Evolutionary conservation across 106 monocot species (phyloP), one percentile per base, ranked within the genome.

Genomic region (Iris macrosiphon): DNA sequence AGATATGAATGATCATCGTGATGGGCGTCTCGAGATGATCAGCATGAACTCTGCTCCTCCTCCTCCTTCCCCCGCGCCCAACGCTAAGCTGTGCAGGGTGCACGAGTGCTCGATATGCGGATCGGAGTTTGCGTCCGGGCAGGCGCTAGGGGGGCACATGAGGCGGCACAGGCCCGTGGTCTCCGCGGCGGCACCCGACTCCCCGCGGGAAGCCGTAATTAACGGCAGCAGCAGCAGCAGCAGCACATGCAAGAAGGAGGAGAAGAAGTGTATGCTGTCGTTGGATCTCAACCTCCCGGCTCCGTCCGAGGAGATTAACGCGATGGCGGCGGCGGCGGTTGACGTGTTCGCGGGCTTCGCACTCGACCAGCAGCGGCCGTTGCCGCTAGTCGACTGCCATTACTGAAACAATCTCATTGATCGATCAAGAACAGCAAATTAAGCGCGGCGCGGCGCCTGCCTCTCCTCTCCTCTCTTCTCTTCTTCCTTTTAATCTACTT

Each of bases 41-140:
- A 37, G 37, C 37, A 7, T 12, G 60, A 46, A 40, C 7, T 20
- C 9, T 24, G 27, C 20, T 9, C 12, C 4, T 25, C 12, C 27
- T 4, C 4, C 49, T 0, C 9, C 40, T 6, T 14, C 39, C 3
- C 8, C 8, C 46, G 26, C 6, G 7, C 29, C 5, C 10, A 39
- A 11, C n/a, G 31, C 0, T 4, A 53, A 25, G 48, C 40, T 42
- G 65, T 30, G 49, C 3, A 86, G 62, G 43, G 66, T 76, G 3
- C 85, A 86, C 45, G 85, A 74, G 69, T 86, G 85, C 54, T 86
- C 80, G n/a, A 67, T 76, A 25, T 86, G 85, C 30, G 76, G 85
- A 3, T 68, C 73, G 30, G 85, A 86, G 40, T 86, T 86, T 40
- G 73, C 73, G 1, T 86, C 85, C 31, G 85, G 85, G 22, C 85